A percentile compares a stretch with the other conserved stretches of the same genome.
These are phyloP conservation scores for Ophiocordyceps polyrhachis-furcata DNA, from an alignment of 2,329 filamentous ascomycete species.

Conservation along the genomic window DNA sequence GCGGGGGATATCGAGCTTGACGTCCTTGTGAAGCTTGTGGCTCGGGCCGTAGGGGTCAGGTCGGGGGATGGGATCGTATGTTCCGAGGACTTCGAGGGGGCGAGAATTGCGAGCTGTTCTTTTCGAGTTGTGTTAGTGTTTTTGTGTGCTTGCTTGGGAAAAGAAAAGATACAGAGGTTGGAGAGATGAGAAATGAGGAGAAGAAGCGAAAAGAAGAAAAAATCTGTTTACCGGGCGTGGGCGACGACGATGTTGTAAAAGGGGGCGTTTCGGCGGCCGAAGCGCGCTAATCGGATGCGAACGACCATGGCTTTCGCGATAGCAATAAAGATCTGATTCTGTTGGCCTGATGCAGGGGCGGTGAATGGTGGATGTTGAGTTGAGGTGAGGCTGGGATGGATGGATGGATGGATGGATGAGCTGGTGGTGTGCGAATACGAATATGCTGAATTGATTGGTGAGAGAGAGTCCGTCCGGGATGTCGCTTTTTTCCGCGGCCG, in stretches of 20 bases:
- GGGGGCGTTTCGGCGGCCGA: conserved; percentile 72
- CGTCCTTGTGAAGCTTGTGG: conserved; percentile 72
- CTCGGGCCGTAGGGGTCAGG: conserved; percentile 38
- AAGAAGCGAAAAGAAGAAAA: neutral
- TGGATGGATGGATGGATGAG: too few relatives aligned
- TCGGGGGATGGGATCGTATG: conserved; percentile 51
- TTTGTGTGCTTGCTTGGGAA: neutral
- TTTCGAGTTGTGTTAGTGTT: neutral
- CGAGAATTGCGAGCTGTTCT: conserved; percentile 75
- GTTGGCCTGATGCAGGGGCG: neutral
- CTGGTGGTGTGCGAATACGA: too few relatives aligned
- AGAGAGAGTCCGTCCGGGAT: too few relatives aligned
- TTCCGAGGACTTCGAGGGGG: conserved; percentile 83
- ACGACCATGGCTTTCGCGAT: conserved; percentile 51
- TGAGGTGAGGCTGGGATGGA: neutral
- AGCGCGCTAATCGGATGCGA: conserved; percentile 82
- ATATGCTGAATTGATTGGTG: too few relatives aligned
- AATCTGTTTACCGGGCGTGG: conserved; percentile 55
- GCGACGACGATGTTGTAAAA: conserved; percentile 97
- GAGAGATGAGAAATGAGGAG: too few relatives aligned
- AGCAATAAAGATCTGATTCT: neutral
- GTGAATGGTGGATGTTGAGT: neutral
- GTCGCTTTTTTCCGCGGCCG: too few relatives aligned
- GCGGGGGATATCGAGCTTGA: conserved; percentile 63
- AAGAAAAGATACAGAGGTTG: neutral